Conservation (phyloP, 2,329 filamentous ascomycete species). For the Capronia coronata region DNA sequence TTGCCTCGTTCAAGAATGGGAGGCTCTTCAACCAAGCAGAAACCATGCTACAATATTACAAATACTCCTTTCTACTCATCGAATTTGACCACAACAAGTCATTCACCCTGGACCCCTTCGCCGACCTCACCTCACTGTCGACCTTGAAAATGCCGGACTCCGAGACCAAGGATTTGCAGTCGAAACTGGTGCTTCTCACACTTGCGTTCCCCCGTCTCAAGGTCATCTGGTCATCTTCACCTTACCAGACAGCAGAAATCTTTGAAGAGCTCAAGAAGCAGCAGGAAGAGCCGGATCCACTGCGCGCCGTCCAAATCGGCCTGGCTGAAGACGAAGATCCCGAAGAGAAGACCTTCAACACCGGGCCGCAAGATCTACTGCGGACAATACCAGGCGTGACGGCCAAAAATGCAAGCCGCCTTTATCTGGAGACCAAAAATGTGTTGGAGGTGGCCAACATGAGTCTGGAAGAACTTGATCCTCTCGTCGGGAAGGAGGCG, state of each 20-base stretch:
- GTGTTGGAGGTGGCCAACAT: conserved; percentile 82
- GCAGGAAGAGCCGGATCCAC: conserved; percentile 81
- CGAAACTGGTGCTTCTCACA: conserved; percentile 84
- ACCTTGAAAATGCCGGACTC: conserved; percentile 56
- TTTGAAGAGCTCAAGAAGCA: conserved; percentile 89
- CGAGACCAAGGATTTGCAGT: conserved; percentile 70
- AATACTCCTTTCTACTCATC: conserved; percentile 81
- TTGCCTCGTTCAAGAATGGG: conserved; percentile 85
- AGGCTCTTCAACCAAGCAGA: conserved; percentile 88
- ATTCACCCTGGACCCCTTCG: conserved; percentile 76
- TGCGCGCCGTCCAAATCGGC: conserved; percentile 76
- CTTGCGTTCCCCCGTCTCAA: conserved; percentile 83
- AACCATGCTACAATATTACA: conserved; percentile 91
- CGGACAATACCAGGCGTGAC: conserved; percentile 76
- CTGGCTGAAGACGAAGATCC: conserved; percentile 54
- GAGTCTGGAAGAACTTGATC: conserved; percentile 63
- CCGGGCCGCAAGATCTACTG: conserved; percentile 86
- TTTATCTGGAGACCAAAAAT: conserved; percentile 68
- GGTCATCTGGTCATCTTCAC: conserved; percentile 88
- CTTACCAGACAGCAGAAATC: conserved; percentile 95
- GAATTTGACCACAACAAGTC: conserved; percentile 97
- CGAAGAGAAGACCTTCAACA: conserved; percentile 67
- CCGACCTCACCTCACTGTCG: conserved; percentile 57
- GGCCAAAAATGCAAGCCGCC: conserved; percentile 64
- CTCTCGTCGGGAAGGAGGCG: conserved; percentile 69